These are phyloP conservation scores for Pseudopyrenochaeta lycopersici DNA, from an alignment of 2,329 filamentous ascomycete species.

Conservation along the genomic window DNA sequence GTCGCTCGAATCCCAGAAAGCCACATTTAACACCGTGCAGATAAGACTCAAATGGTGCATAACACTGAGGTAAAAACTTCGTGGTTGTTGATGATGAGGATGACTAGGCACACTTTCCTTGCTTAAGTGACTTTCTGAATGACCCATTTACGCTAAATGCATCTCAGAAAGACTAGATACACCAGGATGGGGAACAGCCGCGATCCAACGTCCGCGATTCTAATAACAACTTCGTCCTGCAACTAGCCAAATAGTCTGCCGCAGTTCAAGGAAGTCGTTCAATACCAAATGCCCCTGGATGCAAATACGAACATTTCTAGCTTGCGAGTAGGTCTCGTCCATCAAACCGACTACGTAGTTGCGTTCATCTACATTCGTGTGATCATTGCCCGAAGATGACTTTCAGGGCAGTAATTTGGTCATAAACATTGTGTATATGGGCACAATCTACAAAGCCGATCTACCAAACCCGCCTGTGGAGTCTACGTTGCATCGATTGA, in stretches of 20 bases:
- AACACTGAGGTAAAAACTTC: background rate
- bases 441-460: slow-evolving; percentile 20
- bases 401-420: background rate
- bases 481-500: slow-evolving; percentile 4
- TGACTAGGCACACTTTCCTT: too few relatives aligned
- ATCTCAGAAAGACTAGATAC: slow-evolving; percentile 3
- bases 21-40: too few relatives aligned
- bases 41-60: background rate
- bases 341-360: slow-evolving; percentile 22
- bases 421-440: background rate
- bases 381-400: slow-evolving; percentile 12
- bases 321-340: slow-evolving; percentile 15
- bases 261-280: background rate
- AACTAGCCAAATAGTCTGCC: background rate
- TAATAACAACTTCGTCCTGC: background rate
- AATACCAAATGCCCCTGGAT: background rate
- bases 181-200: background rate
- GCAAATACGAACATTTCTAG: slow-evolving; percentile 3
- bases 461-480: slow-evolving; percentile 19
- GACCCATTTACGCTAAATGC: slow-evolving; percentile 24
- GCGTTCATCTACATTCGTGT: slow-evolving; percentile 15
- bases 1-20: slow-evolving; percentile 4
- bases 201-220: background rate
- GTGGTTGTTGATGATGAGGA: slow-evolving; percentile 9
- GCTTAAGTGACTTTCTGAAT: slow-evolving; percentile 26